These are phyloP conservation scores for Medicago lupulina DNA, from an alignment of 306 rosid species.

Conservation along the genomic window DNA sequence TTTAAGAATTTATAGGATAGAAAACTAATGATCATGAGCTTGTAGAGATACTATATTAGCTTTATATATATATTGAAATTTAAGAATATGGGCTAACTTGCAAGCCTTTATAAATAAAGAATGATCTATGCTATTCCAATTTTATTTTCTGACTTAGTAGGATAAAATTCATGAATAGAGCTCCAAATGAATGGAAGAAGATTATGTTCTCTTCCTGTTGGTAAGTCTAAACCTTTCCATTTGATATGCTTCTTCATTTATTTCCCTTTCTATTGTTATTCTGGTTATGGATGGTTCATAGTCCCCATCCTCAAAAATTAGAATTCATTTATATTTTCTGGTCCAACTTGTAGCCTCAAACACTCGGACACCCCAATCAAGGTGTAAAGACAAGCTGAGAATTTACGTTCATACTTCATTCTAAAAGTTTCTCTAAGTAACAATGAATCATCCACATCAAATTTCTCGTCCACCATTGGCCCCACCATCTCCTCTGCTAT, in stretches of 20 bases:
- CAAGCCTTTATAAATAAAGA: conserved; percentile 26
- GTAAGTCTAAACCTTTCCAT: conserved; percentile 19
- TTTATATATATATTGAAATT: conserved; percentile 36
- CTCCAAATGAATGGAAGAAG: conserved; percentile 25
- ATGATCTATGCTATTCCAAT: conserved; percentile 26
- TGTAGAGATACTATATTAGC: conserved; percentile 26
- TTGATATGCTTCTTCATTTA: conserved; percentile 7
- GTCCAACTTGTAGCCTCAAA: conserved; percentile 51
- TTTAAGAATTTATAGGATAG: conserved; percentile 2
- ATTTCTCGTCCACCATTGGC: conserved; percentile 34
- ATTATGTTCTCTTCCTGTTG: conserved; percentile 17
- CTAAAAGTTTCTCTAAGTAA: conserved; percentile 45
- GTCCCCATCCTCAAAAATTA: not conserved
- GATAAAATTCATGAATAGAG: conserved; percentile 8
- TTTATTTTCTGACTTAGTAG: conserved; percentile 26
- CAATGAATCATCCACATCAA: conserved; percentile 31
- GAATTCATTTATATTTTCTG: conserved; percentile 38
- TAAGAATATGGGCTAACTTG: conserved; percentile 25
- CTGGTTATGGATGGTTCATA: not conserved
- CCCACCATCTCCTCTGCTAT: conserved; percentile 52
- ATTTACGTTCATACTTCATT: conserved; percentile 50
- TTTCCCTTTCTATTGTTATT: conserved; percentile 1
- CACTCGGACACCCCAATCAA: conserved; percentile 54
- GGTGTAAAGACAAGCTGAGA: conserved; percentile 57
- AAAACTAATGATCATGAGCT: conserved; percentile 28